Percentiles rank a stretch among this genome's conserved stretches.
Evolutionary conservation across 208 protist genomes (phyloP).

Genomic region (Herpetomonas tarakana): DNA sequence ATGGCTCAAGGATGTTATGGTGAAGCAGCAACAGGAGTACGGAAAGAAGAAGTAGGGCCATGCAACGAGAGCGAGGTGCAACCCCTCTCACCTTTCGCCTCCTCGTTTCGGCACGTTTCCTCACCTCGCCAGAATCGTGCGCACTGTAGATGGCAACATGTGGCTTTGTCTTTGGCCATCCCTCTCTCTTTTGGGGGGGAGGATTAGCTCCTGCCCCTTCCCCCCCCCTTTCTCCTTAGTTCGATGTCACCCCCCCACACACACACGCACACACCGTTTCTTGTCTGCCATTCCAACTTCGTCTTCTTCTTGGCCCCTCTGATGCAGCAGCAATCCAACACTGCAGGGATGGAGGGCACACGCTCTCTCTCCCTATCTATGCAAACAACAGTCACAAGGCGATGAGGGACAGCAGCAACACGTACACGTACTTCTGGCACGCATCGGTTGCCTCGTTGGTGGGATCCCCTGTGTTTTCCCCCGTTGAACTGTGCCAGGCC

Average conservation of each 20-base stretch:
- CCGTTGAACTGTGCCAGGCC: too few species aligned
- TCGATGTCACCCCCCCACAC: neutral
- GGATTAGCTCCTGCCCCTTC: neutral
- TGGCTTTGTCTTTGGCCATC: slow-evolving; percentile 4
- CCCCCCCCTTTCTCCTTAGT: neutral
- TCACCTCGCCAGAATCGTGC: neutral
- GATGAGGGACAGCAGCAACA: too few species aligned
- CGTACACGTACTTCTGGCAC: too few species aligned
- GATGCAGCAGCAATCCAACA: too few species aligned
- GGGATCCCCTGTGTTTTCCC: too few species aligned
- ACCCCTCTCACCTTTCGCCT: neutral
- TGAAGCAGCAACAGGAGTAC: slow-evolving; percentile 23
- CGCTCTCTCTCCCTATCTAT: too few species aligned
- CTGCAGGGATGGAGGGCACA: too few species aligned
- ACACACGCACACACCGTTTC: slow-evolving; percentile 12
- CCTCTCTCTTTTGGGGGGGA: neutral
- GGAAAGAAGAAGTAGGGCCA: slow-evolving; percentile 28
- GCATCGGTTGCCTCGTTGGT: too few species aligned
- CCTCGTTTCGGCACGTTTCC: neutral
- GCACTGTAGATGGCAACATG: neutral
- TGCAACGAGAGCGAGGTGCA: neutral
- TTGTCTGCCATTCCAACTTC: neutral
- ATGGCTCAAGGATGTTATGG: slow-evolving; percentile 60
- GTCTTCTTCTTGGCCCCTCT: neutral
- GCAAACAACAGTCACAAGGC: too few species aligned